phyloP scores from a whole-genome alignment of 169 alveolate genomes.

The Plasmodium ovale region DNA sequence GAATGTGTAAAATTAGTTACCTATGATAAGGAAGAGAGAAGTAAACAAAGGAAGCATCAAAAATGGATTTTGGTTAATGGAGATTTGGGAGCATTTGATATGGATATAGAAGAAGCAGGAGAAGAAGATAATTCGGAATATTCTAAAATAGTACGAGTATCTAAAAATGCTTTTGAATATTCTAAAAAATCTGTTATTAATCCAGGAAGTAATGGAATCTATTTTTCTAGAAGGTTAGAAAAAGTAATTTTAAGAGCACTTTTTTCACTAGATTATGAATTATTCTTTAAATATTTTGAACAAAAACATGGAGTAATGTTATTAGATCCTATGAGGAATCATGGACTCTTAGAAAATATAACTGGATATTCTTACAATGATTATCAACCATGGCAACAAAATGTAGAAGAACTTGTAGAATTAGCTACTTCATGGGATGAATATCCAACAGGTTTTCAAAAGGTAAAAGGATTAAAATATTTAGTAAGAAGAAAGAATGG shows the following conservation, averaged over 20 bases:
- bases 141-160: constrained; percentile 80
- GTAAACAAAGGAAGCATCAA: constrained; percentile 79
- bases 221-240: constrained; percentile 83
- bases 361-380: constrained; percentile 78
- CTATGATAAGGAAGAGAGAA: constrained; percentile 10
- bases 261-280: constrained; percentile 72
- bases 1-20: constrained; percentile 56
- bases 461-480: constrained; percentile 82
- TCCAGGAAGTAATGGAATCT: constrained; percentile 77
- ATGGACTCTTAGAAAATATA: constrained; percentile 11
- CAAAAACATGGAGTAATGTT: constrained; percentile 81
- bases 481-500: constrained; percentile 83
- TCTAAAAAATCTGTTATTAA: constrained; percentile 78
- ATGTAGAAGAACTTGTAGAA: constrained; percentile 85
- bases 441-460: constrained; percentile 86
- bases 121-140: constrained; percentile 52
- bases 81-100: constrained; percentile 78
- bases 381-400: constrained; percentile 86
- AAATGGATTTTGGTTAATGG: constrained; percentile 79
- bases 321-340: constrained; percentile 78
- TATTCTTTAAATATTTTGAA: constrained; percentile 67
- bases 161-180: constrained; percentile 81
- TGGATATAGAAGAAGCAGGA: constrained; percentile 32
- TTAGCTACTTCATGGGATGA: constrained; percentile 87
- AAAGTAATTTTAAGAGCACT: constrained; percentile 84